Evolutionary conservation across 2,329 filamentous ascomycete genomes (phyloP), one percentile per base, ranked within the genome.

Genomic region (Epichloe uncinata): DNA sequence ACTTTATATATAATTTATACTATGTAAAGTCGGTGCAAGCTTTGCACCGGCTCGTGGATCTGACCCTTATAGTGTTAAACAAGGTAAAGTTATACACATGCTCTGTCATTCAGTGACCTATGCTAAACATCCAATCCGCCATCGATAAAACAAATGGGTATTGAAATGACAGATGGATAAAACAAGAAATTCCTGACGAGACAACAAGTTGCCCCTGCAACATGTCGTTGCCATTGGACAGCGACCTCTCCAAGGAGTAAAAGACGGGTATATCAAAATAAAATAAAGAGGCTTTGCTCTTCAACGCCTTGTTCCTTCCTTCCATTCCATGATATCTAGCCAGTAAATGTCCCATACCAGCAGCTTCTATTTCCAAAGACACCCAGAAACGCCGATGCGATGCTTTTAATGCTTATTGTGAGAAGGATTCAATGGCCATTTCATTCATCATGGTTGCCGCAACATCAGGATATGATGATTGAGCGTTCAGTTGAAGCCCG

Each of bases 381-480:
- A 40, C 15, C 34, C 37, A 34, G 40, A 50, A 51, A 47, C 49
- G 45, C 49, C 49, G 45, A 34, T 40, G 45, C 26, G 35, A 48
- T 48, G 49, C 35, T 42, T 38, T 47, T 33, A 40, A 40, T 38
- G 20, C 44, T 42, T 34, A 36, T 18, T 37, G n/a, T 34, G 16
- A 40, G n/a, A 20, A 34, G 7, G 13, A 41, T 13, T 34, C 34
- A 34, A 50, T 22, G 20, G 34, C 40, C 49, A 22, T 47, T n/a
- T 47, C 40, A 43, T 38, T 50, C 40, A n/a, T 50, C 33, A 50
- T 30, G 37, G 36, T 37, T 20, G 37, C 16, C 35, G 44, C 15
- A 34, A 47, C 26, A 43, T 36, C 34, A 16, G 16, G 11, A 42
- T 38, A 30, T 37, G 30, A 37, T 42, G 38, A 12, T 36, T 9